Base-by-base conservation (phyloP, 495 filamentous ascomycete genomes). In the Jackrogersella multiformis region DNA sequence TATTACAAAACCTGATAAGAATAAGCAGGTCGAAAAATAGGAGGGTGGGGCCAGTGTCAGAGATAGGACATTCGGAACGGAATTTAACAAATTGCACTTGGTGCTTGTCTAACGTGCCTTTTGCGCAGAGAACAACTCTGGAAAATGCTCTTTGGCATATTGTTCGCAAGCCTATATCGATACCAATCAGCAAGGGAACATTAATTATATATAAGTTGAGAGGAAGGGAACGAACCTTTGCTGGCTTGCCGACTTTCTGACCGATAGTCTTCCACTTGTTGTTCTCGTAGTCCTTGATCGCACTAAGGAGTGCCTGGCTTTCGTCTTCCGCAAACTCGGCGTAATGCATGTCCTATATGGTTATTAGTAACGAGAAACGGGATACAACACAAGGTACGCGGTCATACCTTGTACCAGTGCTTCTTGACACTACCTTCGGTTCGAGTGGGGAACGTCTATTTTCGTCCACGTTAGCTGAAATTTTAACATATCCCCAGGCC, bases 391-490 rank as follows among this genome's bases (percentile, higher is more conserved):
- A 55, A 23, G 28, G 18, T 34, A 23, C 32, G 54, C 36, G 16
- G 16, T 71, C 80, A 53, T 83, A 94, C 93, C 86, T 99, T 99
- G 76, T 99, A 99, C 95, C 95, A 99, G 77, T 99, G 95, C 81
- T 99, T 99, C 84, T 99, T 99, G 9, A 99, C 95, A 72, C 93
- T 97, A 15, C 95, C 95, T 77, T 99, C 95, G 20, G 95, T 99
- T 67, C 95, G 84, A 15, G 86, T 87, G 13, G 95, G 95, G 77
- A 99, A 99, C 8, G 90, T 93, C 92, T 96, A 34, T 7, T 38
- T 73, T 38, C 5, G 23, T 36, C 71, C 56, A 53, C 49, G 68
- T 79, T 55, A 81, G 78, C 21, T 3, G 9, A 1, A 34, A 49
- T 35, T 9, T 9, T 18, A 7, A 46, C 18, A 3, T 9, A 13